Evolutionary conservation across 768 basidiomycete species (phyloP), one percentile per base, ranked within the genome.

Genomic region (Termitomyces sp.): DNA sequence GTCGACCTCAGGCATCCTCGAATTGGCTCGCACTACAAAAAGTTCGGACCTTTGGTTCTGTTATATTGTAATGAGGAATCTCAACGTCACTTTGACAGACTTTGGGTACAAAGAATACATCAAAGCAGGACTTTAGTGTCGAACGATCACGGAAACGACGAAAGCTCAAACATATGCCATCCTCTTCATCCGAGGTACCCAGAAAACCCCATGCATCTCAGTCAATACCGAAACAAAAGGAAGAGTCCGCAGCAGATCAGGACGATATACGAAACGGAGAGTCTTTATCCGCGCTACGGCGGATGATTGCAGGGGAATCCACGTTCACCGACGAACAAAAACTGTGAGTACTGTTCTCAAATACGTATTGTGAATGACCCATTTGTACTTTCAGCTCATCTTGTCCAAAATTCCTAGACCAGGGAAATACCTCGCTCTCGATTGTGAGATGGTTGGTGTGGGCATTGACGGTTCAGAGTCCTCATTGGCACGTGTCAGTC

Each of bases 361-460:
- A 61, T 50, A 50, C 52, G 55, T 57, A 58, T 58, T 46, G 24
- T 46, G 42, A 50, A 40, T 49, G 65, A 55, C 28, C 50, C 33
- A 8, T 46, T 36, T n/a, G 28, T 46, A 4, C 52, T 20, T 35
- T 45, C 35, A 58, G 39, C 38, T 49, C 32, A n/a, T 38, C 24
- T 50, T 58, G 42, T 55, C 42, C 40, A 13, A 42, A 58, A 57
- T 36, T 52, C 52, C 20, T 57, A 87, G 88, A 51, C 84, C 85
- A 4, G 90, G 90, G 52, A 88, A 84, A 68, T 90, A 90, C 64
- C 76, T 97, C 46, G 87, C 94, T 0, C 77, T 99, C 33, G 96
- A 99, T 74, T 98, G 96, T 68, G 96, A 98, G 74, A 97, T 98
- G 94, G 96, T 98, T 12, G 95, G 95, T 5, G 84, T 96, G n/a